Evolutionary conservation across 305 asterid genomes (phyloP).

Genomic region (Withania somnifera): DNA sequence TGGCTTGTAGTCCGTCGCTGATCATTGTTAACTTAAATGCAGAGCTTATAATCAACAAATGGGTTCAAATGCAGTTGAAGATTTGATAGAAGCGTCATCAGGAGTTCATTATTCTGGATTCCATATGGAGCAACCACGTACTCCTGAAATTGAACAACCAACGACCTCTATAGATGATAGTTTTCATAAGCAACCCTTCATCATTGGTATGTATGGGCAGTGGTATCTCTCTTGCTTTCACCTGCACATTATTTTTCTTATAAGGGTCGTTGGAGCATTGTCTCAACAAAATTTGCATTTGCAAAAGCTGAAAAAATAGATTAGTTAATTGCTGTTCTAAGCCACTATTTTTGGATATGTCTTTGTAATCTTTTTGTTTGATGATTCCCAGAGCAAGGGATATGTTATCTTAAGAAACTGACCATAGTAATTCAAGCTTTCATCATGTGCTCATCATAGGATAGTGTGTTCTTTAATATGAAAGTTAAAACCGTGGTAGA

Average conservation of each 20-base stretch:
- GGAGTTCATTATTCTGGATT: conserved; percentile 92
- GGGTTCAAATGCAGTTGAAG: conserved; percentile 82
- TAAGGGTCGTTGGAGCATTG: not conserved
- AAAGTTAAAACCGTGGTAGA: not conserved
- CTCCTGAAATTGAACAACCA: conserved; percentile 32
- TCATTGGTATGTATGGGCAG: conserved; percentile 48
- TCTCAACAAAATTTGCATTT: not conserved
- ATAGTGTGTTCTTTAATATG: not conserved
- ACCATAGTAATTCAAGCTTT: not conserved
- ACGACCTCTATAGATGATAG: conserved; percentile 41
- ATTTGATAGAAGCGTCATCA: conserved; percentile 73
- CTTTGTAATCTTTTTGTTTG: not conserved
- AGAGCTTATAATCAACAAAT: conserved; percentile 25
- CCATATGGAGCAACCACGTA: conserved; percentile 39
- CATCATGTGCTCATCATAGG: not conserved
- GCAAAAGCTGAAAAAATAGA: not conserved
- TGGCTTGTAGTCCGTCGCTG: not conserved
- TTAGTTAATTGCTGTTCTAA: not conserved
- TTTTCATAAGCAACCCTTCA: conserved; percentile 64
- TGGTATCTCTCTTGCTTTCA: not conserved
- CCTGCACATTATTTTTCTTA: not conserved
- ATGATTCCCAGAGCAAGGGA: not conserved
- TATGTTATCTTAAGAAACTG: not conserved
- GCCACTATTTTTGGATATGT: not conserved
- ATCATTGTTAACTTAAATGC: conserved; percentile 7